Conservation (phyloP, 176 grass and related monocot species). For the Carex myosuroides region DNA sequence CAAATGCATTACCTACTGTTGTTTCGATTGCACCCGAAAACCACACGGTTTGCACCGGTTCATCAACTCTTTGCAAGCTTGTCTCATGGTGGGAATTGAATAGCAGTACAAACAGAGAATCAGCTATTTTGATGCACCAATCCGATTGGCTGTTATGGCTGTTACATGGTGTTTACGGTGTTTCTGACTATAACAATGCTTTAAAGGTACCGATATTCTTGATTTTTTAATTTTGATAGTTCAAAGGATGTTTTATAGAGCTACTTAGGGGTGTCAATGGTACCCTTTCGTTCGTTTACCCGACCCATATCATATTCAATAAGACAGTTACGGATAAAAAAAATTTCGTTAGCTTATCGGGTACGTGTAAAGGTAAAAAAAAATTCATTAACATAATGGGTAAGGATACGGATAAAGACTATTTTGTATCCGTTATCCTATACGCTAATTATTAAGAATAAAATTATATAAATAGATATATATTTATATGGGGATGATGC, state of each 20-base stretch:
- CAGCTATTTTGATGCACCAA: constrained; percentile 76
- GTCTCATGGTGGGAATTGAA: constrained; percentile 63
- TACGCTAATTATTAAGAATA: too few species aligned
- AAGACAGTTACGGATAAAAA: too few species aligned
- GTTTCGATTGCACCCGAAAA: constrained; percentile 53
- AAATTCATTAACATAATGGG: too few species aligned
- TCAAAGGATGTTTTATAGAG: neutral
- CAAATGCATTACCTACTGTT: constrained; percentile 48
- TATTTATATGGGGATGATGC: too few species aligned
- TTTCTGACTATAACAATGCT: constrained; percentile 82
- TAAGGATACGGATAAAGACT: too few species aligned
- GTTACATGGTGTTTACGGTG: constrained; percentile 50
- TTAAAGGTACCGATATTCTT: constrained; percentile 40
- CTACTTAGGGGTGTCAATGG: too few species aligned
- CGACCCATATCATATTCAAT: too few species aligned
- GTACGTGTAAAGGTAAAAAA: too few species aligned
- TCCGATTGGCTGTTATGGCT: constrained; percentile 92
- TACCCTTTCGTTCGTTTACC: too few species aligned
- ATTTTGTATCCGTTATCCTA: too few species aligned
- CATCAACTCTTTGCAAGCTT: constrained; percentile 79
- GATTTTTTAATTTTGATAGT: neutral
- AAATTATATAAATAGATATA: too few species aligned
- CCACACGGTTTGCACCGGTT: constrained; percentile 56
- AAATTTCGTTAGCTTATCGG: too few species aligned
- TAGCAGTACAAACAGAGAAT: neutral